A percentile compares a stretch with the other conserved stretches of the same genome.
These are phyloP conservation scores for Fusarium sp. DNA, from an alignment of 2,329 filamentous ascomycete genomes.

Conservation along the genomic window DNA sequence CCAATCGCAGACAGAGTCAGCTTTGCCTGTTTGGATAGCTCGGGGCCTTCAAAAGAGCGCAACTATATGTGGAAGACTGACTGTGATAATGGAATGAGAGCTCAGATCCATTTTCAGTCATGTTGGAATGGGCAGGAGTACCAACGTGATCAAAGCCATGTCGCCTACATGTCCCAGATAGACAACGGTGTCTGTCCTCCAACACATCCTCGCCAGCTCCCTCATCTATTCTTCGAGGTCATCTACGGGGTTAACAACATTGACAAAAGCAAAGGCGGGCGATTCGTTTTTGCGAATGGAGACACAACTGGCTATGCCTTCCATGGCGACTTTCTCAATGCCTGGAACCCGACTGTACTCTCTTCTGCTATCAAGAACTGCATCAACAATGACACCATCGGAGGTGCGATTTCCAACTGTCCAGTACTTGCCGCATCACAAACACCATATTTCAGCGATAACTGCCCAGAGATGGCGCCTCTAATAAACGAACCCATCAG, in stretches of 20 bases:
- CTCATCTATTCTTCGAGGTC: conserved; percentile 44
- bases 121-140: conserved; percentile 45
- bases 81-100: conserved; percentile 45
- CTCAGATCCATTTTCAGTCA: conserved; percentile 44
- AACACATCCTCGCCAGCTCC: conserved; percentile 38
- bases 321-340: conserved; percentile 44
- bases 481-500: conserved; percentile 38
- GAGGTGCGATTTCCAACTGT: conserved; percentile 30
- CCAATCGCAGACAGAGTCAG: conserved; percentile 41
- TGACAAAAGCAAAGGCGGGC: conserved; percentile 42
- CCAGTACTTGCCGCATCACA: conserved; percentile 39
- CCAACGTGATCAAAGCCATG: conserved; percentile 41
- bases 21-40: conserved; percentile 45
- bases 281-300: conserved; percentile 44
- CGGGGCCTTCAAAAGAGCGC: conserved; percentile 35
- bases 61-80: conserved; percentile 44
- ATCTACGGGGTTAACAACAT: conserved; percentile 43
- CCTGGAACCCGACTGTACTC: conserved; percentile 38
- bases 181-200: conserved; percentile 45
- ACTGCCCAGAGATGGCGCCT: conserved; percentile 40
- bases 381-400: conserved; percentile 38
- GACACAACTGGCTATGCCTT: conserved; percentile 45
- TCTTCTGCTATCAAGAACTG: conserved; percentile 37
- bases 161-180: conserved; percentile 44
- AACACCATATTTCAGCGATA: conserved; percentile 37